Evolutionary conservation across 179 eudicot genomes (phyloP), one percentile per base, ranked within the genome.

Genomic region (Corrigiola litoralis): DNA sequence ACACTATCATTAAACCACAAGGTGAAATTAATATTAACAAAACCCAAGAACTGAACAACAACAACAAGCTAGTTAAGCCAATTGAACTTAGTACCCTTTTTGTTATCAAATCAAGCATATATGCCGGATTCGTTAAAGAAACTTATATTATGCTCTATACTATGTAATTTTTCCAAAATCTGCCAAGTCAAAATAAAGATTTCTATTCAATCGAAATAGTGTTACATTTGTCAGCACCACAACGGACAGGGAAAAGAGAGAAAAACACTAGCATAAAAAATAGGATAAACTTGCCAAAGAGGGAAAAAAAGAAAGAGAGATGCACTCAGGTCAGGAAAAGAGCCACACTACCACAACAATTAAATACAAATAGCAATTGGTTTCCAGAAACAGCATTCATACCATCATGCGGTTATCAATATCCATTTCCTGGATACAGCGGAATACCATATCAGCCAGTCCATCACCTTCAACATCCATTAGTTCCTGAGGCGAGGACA

Each of bases 391-490:
- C 24, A 42, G 36, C 21, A n/a, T 27, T 24, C 57, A 9, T 87
- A 92, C 98, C 94, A 86, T 90, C 98, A 92, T 92, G 58, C 98
- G 81, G 63, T 92, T 92, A 79, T 90, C 98, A 61, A 92, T 92
- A 72, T 92, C 98, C 98, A 92, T 92, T 72, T 92, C 97, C 64
- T 92, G 98, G 62, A 92, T 92, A 80, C 98, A 90, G 80, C 78
- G 95, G 59, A 92, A 92, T 72, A 90, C 98, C 98, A 92, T 92
- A 79, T 92, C 98, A 75, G 97, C 98, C 87, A 92, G 72, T 50
- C 98, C 98, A 86, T 92, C 98, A 64, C 98, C 98, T 77, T 92
- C 98, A 61, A 92, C 97, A 77, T 92, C 98, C 67, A 92, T 90
- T 56, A 92, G 97, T 64, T 92, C 98, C 98, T 92, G 80, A 72